Conservation (phyloP, 257 asterid genomes). For the Plantago elongata region DNA sequence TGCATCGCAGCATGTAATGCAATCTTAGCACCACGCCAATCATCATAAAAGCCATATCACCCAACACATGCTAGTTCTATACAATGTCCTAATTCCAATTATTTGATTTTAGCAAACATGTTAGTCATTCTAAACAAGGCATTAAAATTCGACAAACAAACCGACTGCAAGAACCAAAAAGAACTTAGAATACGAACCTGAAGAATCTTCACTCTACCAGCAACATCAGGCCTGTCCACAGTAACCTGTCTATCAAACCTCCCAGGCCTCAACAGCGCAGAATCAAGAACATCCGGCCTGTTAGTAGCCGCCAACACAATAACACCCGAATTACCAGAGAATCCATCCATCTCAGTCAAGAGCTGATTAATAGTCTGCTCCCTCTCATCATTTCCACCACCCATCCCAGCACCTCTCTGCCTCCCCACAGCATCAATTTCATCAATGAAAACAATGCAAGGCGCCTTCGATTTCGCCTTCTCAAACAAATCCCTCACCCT, state of each 20-base stretch:
- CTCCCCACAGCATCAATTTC: slow-evolving; percentile 98
- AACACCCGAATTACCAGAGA: slow-evolving; percentile 88
- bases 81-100: not conserved
- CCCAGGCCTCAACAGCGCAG: slow-evolving; percentile 93
- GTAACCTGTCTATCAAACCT: slow-evolving; percentile 96
- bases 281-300: slow-evolving; percentile 95
- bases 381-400: slow-evolving; percentile 98
- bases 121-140: not conserved
- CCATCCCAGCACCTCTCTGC: slow-evolving; percentile 93
- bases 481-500: slow-evolving; percentile 97
- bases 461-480: slow-evolving; percentile 90
- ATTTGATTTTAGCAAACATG: not conserved
- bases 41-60: too few relatives aligned
- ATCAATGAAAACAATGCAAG: slow-evolving; percentile 97
- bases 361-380: slow-evolving; percentile 99
- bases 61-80: too few relatives aligned
- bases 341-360: slow-evolving; percentile 97
- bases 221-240: slow-evolving; percentile 96
- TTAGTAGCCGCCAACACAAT: slow-evolving; percentile 94
- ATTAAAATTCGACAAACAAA: not conserved
- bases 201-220: slow-evolving; percentile 93
- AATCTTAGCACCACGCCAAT: too few relatives aligned
- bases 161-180: not conserved
- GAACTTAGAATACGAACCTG: slow-evolving; percentile 43
- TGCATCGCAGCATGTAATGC: too few relatives aligned